Percentiles rank a stretch among this genome's conserved stretches.
Conservation (phyloP, 1,284 basidiomycete genomes). For the Tilletia walkeri region DNA sequence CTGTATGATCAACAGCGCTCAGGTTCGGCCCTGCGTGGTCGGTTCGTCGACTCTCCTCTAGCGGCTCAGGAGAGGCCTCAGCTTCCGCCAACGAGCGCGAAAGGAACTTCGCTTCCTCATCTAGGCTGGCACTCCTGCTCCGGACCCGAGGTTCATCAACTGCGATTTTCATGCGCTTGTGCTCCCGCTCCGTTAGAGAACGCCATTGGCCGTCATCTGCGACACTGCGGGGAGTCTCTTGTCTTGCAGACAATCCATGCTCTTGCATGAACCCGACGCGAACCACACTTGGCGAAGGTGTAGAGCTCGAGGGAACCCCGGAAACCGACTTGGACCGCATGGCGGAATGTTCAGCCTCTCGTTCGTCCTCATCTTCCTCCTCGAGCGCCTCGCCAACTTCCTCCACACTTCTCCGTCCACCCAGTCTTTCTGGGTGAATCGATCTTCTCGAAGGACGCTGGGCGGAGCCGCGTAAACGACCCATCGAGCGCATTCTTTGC, state of each 20-base stretch:
- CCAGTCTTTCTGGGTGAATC: background rate
- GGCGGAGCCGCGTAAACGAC: background rate
- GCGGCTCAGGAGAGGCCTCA: background rate
- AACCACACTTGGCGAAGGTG: background rate
- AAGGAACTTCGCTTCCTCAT: background rate
- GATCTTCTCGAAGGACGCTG: background rate
- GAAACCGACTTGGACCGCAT: background rate
- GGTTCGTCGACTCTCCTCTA: no score
- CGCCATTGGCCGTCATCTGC: background rate
- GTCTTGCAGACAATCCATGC: no score
- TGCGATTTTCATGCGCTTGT: slow-evolving; percentile 8
- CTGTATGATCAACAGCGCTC: no score
- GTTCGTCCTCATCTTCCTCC: background rate
- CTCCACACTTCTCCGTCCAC: background rate
- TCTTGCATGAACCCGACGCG: background rate
- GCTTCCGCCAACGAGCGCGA: background rate
- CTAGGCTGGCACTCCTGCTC: background rate
- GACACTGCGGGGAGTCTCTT: background rate
- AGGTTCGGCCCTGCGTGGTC: no score
- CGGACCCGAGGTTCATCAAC: background rate
- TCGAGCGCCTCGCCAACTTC: background rate
- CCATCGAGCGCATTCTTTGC: background rate
- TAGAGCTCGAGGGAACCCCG: background rate
- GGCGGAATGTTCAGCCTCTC: background rate
- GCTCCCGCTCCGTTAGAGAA: background rate